Evolutionary conservation across 2,329 filamentous ascomycete species (phyloP).

Genomic region (Mariannaea sp.): DNA sequence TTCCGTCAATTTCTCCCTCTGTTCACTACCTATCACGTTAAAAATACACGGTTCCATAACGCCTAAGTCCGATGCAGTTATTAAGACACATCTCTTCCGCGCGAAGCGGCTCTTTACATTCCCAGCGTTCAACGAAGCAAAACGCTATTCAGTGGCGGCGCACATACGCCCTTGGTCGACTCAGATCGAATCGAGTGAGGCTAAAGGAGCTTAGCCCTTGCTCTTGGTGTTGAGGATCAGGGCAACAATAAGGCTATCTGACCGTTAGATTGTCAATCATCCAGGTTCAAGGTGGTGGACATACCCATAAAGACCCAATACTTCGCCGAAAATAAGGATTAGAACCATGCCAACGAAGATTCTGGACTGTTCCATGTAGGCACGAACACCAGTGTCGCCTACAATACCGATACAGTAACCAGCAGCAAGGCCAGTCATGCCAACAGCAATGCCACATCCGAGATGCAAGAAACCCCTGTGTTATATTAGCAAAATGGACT

Average conservation of each 20-base stretch:
- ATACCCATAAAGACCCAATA: constrained; percentile 94
- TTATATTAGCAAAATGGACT: constrained; percentile 24
- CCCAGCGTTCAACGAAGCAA: constrained; percentile 23
- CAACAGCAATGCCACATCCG: constrained; percentile 86
- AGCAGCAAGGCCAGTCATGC: constrained; percentile 88
- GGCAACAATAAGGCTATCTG: constrained; percentile 80
- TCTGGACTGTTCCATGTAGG: constrained; percentile 94
- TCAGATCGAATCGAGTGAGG: neutral
- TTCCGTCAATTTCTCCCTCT: constrained; percentile 32
- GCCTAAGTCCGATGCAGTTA: constrained; percentile 47
- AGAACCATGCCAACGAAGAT: constrained; percentile 99
- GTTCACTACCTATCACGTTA: constrained; percentile 39
- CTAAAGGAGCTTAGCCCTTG: constrained; percentile 54
- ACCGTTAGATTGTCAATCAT: constrained; percentile 10
- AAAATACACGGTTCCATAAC: constrained; percentile 46
- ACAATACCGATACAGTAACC: constrained; percentile 97
- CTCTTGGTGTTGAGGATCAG: constrained; percentile 91
- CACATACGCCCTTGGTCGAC: constrained; percentile 9
- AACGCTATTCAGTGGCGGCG: constrained; percentile 1
- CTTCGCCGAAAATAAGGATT: constrained; percentile 98
- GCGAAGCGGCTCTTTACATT: constrained; percentile 20
- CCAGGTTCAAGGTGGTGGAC: constrained; percentile 37
- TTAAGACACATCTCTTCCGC: constrained; percentile 38
- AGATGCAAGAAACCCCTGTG: constrained; percentile 89
- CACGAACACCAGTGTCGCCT: constrained; percentile 89